These are phyloP conservation scores for Aspergillus sp. DNA, from an alignment of 2,329 filamentous ascomycete genomes.

Conservation along the genomic window DNA sequence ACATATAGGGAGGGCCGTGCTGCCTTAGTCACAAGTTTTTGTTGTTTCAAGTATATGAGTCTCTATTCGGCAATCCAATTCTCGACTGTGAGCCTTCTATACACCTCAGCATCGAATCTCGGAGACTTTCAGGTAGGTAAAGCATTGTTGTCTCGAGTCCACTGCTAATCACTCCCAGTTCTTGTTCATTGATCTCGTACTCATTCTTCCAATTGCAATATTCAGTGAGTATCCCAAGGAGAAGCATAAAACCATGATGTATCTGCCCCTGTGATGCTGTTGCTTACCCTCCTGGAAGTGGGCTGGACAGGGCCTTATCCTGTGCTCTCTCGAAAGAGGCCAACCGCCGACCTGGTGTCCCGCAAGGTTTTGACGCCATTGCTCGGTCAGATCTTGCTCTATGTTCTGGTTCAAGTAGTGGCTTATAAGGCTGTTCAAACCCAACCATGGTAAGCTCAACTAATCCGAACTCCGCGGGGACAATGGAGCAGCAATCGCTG, in stretches of 20 bases:
- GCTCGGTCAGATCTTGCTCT: conserved; percentile 82
- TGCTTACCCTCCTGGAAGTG: conserved; percentile 52
- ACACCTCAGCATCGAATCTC: conserved; percentile 87
- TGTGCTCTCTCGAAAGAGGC: conserved; percentile 74
- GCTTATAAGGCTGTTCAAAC: conserved; percentile 71
- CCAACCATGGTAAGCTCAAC: conserved; percentile 67
- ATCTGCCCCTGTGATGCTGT: neutral
- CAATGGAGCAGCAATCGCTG: conserved; percentile 5
- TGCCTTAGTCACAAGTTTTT: conserved; percentile 95
- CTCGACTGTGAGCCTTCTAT: conserved; percentile 93
- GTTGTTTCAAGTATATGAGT: conserved; percentile 99
- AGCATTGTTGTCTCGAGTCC: neutral
- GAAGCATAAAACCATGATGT: too few relatives aligned
- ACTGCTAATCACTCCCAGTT: conserved; percentile 53
- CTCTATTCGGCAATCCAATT: conserved; percentile 99
- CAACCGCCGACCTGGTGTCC: conserved; percentile 87
- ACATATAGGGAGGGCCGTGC: conserved; percentile 76
- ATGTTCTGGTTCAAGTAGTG: conserved; percentile 71
- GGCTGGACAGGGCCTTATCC: conserved; percentile 89
- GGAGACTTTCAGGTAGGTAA: conserved; percentile 79
- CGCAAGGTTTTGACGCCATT: conserved; percentile 88
- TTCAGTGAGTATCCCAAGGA: conserved; percentile 61
- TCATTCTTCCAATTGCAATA: conserved; percentile 94
- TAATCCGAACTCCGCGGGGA: neutral
- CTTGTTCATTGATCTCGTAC: conserved; percentile 85